Base-by-base conservation (phyloP, 2,329 filamentous ascomycete species). In the Fusarium sp. region DNA sequence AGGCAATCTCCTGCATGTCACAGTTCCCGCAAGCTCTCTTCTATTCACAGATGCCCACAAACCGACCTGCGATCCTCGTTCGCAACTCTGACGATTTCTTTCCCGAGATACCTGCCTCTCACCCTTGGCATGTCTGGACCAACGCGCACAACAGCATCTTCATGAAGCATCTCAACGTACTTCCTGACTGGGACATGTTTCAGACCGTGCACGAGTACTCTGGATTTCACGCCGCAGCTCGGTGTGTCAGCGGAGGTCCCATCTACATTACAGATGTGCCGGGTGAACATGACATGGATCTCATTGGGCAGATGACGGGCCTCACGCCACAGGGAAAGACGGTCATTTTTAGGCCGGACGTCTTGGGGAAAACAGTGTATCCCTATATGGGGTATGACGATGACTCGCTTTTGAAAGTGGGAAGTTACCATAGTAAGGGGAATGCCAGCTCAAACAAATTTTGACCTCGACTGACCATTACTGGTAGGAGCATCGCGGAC, bases 61-160 rank as follows among this genome's bases (percentile, higher is more conserved):
- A 92, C 77, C 90, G 90, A 52, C 93, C 93, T 0, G 85, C 89
- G 0, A 86, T 97, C 27, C 84, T 95, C 0, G 88, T 94, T 16
- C 92, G 96, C 48, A 98, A 97, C 81, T 97, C 93, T 1, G 95
- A 91, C 68, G 93, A 98, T 80, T 99, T 95, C 85, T 98, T 97
- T 79, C 96, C 96, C 0, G 89, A 94, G 46, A 88, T 94, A 5
- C 88, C 91, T 0, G 87, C 89, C 0, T 94, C 92, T 7, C 96
- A 99, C 67, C 89, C 95, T 0, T 99, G 96, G 95, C 96, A 99
- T 79, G 88, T 98, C 37, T 99, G 97, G 85, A 90, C 92, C 68
- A 99, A 98, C 77, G 95, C 95, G 0, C 93, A 98, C 80, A 98
- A 97, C 78, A 87, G 89, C 34, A 85, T 98, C 1, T 84, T 98